These are phyloP conservation scores for Cryptococcus sp. DNA, from an alignment of 1,284 basidiomycete species.

Conservation along the genomic window DNA sequence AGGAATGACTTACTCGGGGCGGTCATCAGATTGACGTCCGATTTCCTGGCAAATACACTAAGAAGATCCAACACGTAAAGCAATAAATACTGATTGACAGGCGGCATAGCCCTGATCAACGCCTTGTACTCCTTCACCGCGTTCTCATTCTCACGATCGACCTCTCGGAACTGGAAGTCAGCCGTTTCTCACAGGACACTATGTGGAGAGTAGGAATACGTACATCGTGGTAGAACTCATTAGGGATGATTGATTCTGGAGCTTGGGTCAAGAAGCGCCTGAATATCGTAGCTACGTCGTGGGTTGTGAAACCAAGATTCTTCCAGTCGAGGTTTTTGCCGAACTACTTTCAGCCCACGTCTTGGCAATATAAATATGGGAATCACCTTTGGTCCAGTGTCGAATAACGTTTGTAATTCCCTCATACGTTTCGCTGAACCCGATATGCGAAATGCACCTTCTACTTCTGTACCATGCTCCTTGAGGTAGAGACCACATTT, in stretches of 20 bases:
- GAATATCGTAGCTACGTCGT: slow-evolving; percentile 95
- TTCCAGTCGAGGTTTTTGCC: slow-evolving; percentile 92
- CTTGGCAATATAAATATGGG: background rate
- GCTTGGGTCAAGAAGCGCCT: slow-evolving; percentile 92
- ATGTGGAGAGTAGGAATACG: slow-evolving; percentile 36
- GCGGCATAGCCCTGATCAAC: slow-evolving; percentile 78
- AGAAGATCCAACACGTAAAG: slow-evolving; percentile 94
- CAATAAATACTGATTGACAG: slow-evolving; percentile 85
- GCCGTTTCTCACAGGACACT: no score
- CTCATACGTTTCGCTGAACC: slow-evolving; percentile 93
- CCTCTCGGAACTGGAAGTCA: slow-evolving; percentile 67
- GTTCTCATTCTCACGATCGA: slow-evolving; percentile 50
- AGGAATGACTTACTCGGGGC: slow-evolving; percentile 66
- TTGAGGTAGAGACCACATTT: slow-evolving; percentile 93
- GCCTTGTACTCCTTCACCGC: slow-evolving; percentile 73
- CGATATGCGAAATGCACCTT: slow-evolving; percentile 90
- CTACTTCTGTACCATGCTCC: slow-evolving; percentile 88
- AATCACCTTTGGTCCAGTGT: slow-evolving; percentile 77
- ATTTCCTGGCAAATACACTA: slow-evolving; percentile 87
- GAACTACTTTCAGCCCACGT: slow-evolving; percentile 56
- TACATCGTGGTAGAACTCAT: slow-evolving; percentile 72
- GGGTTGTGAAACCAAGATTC: slow-evolving; percentile 75
- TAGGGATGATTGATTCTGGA: slow-evolving; percentile 55
- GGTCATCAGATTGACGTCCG: slow-evolving; percentile 92
- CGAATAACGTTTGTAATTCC: slow-evolving; percentile 86